These are phyloP conservation scores for Pseudozyma pruni DNA, from an alignment of 1,284 basidiomycete genomes.

Conservation along the genomic window DNA sequence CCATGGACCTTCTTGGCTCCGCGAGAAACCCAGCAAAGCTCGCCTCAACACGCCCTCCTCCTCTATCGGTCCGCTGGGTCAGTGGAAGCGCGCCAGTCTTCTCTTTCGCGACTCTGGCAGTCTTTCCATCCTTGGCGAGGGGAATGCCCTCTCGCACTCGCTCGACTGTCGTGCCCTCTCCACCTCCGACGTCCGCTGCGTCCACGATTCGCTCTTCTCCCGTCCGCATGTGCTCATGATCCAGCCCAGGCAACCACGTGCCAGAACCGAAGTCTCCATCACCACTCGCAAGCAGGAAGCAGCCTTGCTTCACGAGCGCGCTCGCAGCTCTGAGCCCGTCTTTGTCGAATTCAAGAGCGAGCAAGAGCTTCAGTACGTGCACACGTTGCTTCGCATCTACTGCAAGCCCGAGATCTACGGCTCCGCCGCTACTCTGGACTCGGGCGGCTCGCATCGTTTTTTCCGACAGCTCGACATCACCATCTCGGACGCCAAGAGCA, in stretches of 20 bases:
- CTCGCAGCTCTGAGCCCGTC: conserved; percentile 42
- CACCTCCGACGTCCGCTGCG: conserved; percentile 49
- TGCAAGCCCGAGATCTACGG: conserved; percentile 54
- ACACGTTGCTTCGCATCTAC: conserved; percentile 42
- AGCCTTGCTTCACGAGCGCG: conserved; percentile 12
- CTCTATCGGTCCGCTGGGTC: conserved; percentile 21
- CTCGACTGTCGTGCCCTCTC: conserved; percentile 35
- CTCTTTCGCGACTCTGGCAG: conserved; percentile 53
- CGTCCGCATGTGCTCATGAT: conserved; percentile 49
- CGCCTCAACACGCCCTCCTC: conserved; percentile 39
- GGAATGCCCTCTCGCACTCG: conserved; percentile 50
- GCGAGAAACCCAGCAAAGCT: conserved; percentile 44
- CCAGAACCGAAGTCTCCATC: conserved; percentile 20
- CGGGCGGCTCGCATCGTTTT: conserved; percentile 50
- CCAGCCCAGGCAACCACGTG: conserved; percentile 26
- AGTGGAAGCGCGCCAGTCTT: conserved; percentile 52
- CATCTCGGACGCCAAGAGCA: conserved; percentile 51
- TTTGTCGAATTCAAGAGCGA: conserved; percentile 49
- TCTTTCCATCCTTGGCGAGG: conserved; percentile 51
- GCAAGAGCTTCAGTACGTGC: conserved; percentile 39
- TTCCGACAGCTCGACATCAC: conserved; percentile 56
- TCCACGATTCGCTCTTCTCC: conserved; percentile 56
- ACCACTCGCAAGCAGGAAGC: conserved; percentile 28
- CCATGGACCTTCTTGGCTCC: conserved; percentile 35
- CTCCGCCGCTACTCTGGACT: conserved; percentile 15